These are phyloP conservation scores for Fusarium sublunatum DNA, from an alignment of 2,329 filamentous ascomycete genomes.

Conservation along the genomic window DNA sequence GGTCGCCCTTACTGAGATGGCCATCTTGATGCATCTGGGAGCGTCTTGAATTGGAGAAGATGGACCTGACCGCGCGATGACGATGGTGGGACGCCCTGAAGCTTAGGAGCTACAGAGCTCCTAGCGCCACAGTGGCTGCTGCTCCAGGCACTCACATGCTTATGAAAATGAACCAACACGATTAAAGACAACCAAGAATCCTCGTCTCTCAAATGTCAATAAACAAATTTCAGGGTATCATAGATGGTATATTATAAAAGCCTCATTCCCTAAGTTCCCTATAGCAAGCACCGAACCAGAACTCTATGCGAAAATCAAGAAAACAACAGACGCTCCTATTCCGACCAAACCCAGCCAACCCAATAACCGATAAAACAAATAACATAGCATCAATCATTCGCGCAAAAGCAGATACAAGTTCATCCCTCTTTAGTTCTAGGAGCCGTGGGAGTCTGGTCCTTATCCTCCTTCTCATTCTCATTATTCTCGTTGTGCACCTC, in stretches of 20 bases:
- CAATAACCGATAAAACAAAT: conserved; percentile 21
- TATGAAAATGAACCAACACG: background rate
- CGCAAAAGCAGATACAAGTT: conserved; percentile 13
- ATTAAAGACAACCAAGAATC: background rate
- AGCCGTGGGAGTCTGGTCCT: conserved; percentile 30
- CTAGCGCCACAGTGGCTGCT: conserved; percentile 45
- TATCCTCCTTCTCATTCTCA: conserved; percentile 45
- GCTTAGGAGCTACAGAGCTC: conserved; percentile 43
- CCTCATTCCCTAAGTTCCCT: conserved; percentile 29
- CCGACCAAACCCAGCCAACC: conserved; percentile 28
- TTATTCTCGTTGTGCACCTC: conserved; percentile 56
- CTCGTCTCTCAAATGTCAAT: background rate
- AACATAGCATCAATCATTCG: conserved; percentile 39
- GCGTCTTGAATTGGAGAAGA: conserved; percentile 38
- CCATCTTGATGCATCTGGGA: conserved; percentile 50
- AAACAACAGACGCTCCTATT: conserved; percentile 32
- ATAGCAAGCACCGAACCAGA: conserved; percentile 36
- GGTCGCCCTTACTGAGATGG: conserved; percentile 48
- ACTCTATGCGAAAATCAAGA: conserved; percentile 36
- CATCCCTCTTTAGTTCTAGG: conserved; percentile 37
- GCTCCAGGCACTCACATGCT: conserved; percentile 7
- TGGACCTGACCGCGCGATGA: conserved; percentile 46
- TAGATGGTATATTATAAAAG: conserved; percentile 44
- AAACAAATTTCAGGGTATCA: conserved; percentile 47
- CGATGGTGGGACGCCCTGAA: conserved; percentile 46